phyloP scores from a whole-genome alignment of 2,329 filamentous ascomycete genomes.

The Cladobotryum mycophilum region DNA sequence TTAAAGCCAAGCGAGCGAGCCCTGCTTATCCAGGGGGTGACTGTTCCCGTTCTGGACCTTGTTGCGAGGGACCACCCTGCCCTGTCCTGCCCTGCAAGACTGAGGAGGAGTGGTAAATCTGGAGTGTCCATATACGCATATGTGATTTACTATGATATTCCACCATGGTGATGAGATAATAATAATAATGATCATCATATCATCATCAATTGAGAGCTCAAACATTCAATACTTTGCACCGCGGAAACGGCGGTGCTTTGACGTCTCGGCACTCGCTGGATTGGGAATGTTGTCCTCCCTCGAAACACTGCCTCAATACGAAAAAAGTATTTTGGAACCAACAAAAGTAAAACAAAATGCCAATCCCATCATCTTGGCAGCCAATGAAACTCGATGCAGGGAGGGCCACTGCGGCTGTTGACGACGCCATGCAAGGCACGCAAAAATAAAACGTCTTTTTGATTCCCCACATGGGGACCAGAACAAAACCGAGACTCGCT shows the following conservation, averaged over 20 bases:
- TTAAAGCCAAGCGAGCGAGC: background rate
- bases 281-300: background rate
- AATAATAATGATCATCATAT: too few relatives aligned
- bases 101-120: too few relatives aligned
- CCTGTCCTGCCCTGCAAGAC: too few relatives aligned
- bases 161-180: too few relatives aligned
- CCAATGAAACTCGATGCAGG: constrained; percentile 3
- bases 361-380: constrained; percentile 6
- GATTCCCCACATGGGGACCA: background rate
- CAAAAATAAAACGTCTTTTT: background rate
- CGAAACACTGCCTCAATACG: too few relatives aligned
- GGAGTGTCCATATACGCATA: too few relatives aligned
- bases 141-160: too few relatives aligned
- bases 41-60: background rate
- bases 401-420: constrained; percentile 1
- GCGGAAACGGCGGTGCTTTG: too few relatives aligned
- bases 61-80: background rate
- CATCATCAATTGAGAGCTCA: too few relatives aligned
- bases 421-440: constrained; percentile 11
- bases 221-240: too few relatives aligned
- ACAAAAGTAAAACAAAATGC: constrained; percentile 1
- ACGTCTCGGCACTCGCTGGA: too few relatives aligned
- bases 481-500: background rate
- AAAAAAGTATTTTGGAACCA: background rate
- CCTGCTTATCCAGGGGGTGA: background rate